A percentile compares a stretch with the other conserved stretches of the same genome.
Conservation (phyloP, 2,329 filamentous ascomycete genomes). For the Cladophialophora yegresii region DNA sequence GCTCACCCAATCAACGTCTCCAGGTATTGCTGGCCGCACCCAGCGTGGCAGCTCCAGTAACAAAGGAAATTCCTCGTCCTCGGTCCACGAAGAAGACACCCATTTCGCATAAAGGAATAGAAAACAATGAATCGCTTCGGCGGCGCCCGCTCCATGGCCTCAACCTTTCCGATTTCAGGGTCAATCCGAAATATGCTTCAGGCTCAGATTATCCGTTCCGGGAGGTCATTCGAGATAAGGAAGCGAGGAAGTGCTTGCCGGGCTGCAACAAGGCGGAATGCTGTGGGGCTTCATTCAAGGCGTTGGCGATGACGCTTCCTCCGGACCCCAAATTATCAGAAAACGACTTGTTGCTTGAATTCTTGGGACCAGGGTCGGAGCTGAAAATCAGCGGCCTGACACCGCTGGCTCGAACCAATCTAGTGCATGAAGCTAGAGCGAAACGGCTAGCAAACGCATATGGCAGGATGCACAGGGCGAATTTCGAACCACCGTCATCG, state of each 20-base stretch:
- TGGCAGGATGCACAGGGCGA: slow-evolving; percentile 71
- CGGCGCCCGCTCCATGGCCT: slow-evolving; percentile 60
- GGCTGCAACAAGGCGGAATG: slow-evolving; percentile 76
- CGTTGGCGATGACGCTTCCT: slow-evolving; percentile 58
- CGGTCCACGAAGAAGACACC: slow-evolving; percentile 1
- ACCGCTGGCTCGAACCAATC: slow-evolving; percentile 54
- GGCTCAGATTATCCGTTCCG: slow-evolving; percentile 71
- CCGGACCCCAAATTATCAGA: slow-evolving; percentile 36
- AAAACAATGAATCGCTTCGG: slow-evolving; percentile 55
- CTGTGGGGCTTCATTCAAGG: slow-evolving; percentile 70
- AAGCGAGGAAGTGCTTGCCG: slow-evolving; percentile 68
- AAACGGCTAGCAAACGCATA: slow-evolving; percentile 71
- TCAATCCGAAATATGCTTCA: slow-evolving; percentile 72
- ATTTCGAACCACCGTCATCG: slow-evolving; percentile 68
- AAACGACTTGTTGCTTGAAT: slow-evolving; percentile 42
- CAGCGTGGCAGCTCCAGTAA: slow-evolving; percentile 4
- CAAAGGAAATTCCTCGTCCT: not conserved
- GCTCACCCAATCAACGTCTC: slow-evolving; percentile 21
- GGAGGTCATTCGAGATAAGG: slow-evolving; percentile 71
- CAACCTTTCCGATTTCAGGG: slow-evolving; percentile 72
- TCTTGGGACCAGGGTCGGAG: slow-evolving; percentile 36
- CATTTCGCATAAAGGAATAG: slow-evolving; percentile 4
- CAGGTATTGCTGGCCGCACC: slow-evolving; percentile 24
- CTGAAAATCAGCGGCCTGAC: slow-evolving; percentile 59
- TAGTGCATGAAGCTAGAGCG: slow-evolving; percentile 75